These are phyloP conservation scores for Amanita subjunquillea DNA, from an alignment of 768 basidiomycete species.

Conservation along the genomic window DNA sequence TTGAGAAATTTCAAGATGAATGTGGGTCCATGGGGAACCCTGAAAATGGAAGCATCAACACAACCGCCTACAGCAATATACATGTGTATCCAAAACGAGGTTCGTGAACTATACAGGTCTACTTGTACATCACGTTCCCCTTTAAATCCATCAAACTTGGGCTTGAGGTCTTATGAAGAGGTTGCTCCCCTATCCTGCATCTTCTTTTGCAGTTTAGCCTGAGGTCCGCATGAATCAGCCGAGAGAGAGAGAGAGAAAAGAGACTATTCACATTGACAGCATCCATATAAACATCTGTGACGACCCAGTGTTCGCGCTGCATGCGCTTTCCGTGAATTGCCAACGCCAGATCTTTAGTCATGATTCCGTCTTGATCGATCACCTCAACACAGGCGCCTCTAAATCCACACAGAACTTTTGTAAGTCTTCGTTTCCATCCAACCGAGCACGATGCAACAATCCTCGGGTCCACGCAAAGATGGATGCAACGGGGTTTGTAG, in stretches of 20 bases:
- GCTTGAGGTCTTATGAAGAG: not conserved
- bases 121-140: not conserved
- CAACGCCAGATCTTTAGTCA: slow-evolving; percentile 96
- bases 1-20: not conserved
- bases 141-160: not conserved
- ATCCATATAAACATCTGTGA: slow-evolving; percentile 91
- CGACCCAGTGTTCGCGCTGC: slow-evolving; percentile 95
- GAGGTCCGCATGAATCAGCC: not conserved
- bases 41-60: not conserved
- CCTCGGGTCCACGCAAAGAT: slow-evolving; percentile 99
- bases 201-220: slow-evolving; percentile 5
- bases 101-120: not conserved
- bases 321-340: slow-evolving; percentile 87
- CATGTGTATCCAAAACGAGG: not conserved
- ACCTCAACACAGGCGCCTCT: slow-evolving; percentile 84
- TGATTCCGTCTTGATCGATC: slow-evolving; percentile 82
- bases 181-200: not conserved
- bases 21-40: not conserved
- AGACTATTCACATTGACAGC: slow-evolving; percentile 63
- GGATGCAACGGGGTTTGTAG: slow-evolving; percentile 96
- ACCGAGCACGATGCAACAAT: slow-evolving; percentile 83
- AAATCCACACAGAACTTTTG: slow-evolving; percentile 66
- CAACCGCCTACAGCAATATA: not conserved
- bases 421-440: slow-evolving; percentile 75
- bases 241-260: not conserved